Evolutionary conservation across 371 early-diverging fungal genomes (phyloP).

Genomic region (Encephalitozoon hellem): DNA sequence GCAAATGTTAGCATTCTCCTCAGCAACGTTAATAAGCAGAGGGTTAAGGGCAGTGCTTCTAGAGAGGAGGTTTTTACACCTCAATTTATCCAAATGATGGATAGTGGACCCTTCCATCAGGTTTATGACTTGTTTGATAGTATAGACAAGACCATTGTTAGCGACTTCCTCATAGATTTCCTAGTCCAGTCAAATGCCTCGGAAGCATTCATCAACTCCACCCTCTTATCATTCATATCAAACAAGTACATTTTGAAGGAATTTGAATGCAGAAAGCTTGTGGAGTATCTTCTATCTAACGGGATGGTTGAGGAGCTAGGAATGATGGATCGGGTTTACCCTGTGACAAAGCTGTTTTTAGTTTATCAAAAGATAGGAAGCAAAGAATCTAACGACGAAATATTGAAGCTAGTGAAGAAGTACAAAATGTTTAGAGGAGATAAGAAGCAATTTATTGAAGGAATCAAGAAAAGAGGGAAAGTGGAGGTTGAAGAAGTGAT

Average conservation of each 20-base stretch:
- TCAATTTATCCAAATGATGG: slow-evolving; percentile 23
- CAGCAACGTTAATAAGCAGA: neutral
- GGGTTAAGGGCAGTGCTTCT: neutral
- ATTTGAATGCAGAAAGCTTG: slow-evolving; percentile 8
- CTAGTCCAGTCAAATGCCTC: slow-evolving; percentile 3
- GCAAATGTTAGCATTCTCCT: neutral
- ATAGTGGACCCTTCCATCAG: neutral
- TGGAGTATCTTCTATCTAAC: slow-evolving; percentile 19
- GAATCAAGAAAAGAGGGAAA: neutral
- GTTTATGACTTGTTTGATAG: slow-evolving; percentile 10
- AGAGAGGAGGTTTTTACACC: slow-evolving; percentile 9
- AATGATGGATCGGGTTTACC: slow-evolving; percentile 49
- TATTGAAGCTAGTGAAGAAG: slow-evolving; percentile 30
- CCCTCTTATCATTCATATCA: slow-evolving; percentile 30
- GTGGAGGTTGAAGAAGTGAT: slow-evolving; percentile 4
- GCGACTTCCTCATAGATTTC: slow-evolving; percentile 22
- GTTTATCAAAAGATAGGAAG: slow-evolving; percentile 17
- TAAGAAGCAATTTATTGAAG: slow-evolving; percentile 3
- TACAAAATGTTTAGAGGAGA: slow-evolving; percentile 22
- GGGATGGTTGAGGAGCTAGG: slow-evolving; percentile 8
- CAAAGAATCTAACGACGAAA: neutral
- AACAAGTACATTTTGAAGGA: slow-evolving; percentile 41
- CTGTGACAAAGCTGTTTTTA: slow-evolving; percentile 38
- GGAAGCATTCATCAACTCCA: slow-evolving; percentile 24
- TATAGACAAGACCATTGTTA: slow-evolving; percentile 1